Percentiles rank a stretch among this genome's conserved stretches.
Evolutionary conservation across 345 rosid genomes (phyloP).

Genomic region (Angophora floribunda): DNA sequence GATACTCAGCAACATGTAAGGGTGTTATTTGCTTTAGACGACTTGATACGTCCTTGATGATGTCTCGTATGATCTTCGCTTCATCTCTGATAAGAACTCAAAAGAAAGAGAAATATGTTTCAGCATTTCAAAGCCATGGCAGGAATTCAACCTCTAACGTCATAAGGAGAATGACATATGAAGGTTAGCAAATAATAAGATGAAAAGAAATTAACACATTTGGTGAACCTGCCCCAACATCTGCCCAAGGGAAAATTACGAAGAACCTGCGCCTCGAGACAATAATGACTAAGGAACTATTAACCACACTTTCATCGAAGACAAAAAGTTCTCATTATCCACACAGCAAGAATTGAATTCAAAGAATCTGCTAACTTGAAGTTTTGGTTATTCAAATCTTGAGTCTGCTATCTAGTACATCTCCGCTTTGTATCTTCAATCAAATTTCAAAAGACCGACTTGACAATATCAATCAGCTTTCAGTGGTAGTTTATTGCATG

Average conservation of each 20-base stretch:
- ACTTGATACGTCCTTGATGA: fast-evolving
- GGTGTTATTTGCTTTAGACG: fast-evolving
- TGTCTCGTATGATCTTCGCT: fast-evolving
- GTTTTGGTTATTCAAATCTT: background rate
- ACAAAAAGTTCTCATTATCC: background rate
- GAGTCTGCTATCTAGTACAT: background rate
- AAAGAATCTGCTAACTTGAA: background rate
- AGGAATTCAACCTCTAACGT: too few species aligned
- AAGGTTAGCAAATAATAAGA: too few species aligned
- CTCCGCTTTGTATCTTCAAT: background rate
- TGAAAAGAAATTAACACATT: too few species aligned
- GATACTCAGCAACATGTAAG: background rate
- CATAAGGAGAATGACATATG: too few species aligned
- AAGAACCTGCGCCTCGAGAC: too few species aligned
- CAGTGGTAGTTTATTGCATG: background rate
- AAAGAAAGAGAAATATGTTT: too few species aligned
- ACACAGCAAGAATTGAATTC: background rate
- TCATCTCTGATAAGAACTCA: background rate
- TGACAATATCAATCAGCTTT: background rate
- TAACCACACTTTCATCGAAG: fast-evolving
- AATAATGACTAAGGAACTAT: too few species aligned
- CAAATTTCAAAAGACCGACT: background rate
- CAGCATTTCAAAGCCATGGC: too few species aligned
- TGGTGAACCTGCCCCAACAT: too few species aligned
- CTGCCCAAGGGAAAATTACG: too few species aligned